Percentiles rank a stretch among this genome's conserved stretches.
phyloP scores from a whole-genome alignment of 192 early-diverging fungal species.

The Backusella morwellensis region DNA sequence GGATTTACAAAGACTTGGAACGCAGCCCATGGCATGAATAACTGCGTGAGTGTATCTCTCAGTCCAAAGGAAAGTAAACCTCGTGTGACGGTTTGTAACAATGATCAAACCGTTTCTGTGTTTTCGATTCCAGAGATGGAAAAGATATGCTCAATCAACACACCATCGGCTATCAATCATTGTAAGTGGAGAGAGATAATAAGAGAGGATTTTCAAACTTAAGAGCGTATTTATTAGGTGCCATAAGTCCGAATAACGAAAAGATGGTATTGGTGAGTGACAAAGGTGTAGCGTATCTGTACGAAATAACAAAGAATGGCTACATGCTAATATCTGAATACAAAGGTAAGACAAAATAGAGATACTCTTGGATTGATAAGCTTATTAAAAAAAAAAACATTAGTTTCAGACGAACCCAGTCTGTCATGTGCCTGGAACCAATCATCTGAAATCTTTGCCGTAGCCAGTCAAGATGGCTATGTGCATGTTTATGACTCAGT shows the following conservation, averaged over 20 bases:
- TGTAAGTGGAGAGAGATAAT: background rate
- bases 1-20: background rate
- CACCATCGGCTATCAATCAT: background rate
- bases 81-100: background rate
- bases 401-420: slow-evolving; percentile 76
- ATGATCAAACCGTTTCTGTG: background rate
- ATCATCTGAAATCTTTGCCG: slow-evolving; percentile 88
- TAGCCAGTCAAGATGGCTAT: slow-evolving; percentile 90
- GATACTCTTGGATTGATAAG: background rate
- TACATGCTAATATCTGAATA: background rate
- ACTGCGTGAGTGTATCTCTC: background rate
- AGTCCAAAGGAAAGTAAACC: background rate
- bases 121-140: background rate
- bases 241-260: background rate
- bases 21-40: background rate
- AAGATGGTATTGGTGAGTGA: background rate
- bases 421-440: slow-evolving; percentile 97
- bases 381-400: background rate
- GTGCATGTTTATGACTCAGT: slow-evolving; percentile 92
- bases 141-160: background rate
- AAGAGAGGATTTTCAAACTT: background rate
- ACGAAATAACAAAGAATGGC: background rate
- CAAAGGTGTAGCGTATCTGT: background rate
- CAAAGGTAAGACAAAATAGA: background rate
- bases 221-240: background rate